A percentile compares a stretch with the other conserved stretches of the same genome.
These are phyloP conservation scores for Carex cristatella DNA, from an alignment of 176 grass and related monocot genomes.

Conservation along the genomic window DNA sequence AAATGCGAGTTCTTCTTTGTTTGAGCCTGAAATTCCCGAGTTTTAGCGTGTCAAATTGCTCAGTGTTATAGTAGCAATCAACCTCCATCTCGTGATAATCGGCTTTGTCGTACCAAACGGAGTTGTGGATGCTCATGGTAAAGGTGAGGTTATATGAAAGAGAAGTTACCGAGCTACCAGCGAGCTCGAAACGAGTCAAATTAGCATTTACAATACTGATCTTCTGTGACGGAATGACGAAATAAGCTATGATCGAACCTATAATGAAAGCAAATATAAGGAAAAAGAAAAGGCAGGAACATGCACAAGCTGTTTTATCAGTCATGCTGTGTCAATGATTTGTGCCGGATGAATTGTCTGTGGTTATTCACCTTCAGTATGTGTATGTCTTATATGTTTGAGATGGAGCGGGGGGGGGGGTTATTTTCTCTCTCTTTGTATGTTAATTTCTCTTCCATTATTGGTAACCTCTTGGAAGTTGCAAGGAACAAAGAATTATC, in stretches of 20 bases:
- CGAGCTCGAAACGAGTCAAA: constrained; percentile 22
- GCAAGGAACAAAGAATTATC: too few relatives aligned
- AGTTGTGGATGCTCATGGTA: constrained; percentile 26
- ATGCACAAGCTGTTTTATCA: not conserved
- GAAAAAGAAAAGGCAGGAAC: not conserved
- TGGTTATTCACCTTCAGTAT: too few relatives aligned
- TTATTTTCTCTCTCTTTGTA: too few relatives aligned
- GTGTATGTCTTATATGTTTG: too few relatives aligned
- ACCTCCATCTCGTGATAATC: constrained; percentile 27
- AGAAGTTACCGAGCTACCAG: not conserved
- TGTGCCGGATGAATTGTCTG: too few relatives aligned
- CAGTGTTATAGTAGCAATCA: constrained; percentile 26
- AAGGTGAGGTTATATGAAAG: constrained; percentile 35
- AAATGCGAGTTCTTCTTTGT: not conserved
- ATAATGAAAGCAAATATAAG: not conserved
- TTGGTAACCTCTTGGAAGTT: too few relatives aligned
- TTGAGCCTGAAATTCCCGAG: not conserved
- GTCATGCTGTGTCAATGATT: too few relatives aligned
- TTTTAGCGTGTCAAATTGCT: constrained; percentile 29
- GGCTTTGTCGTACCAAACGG: constrained; percentile 8
- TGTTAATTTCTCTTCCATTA: too few relatives aligned
- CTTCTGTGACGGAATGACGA: not conserved
- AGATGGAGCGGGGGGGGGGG: too few relatives aligned
- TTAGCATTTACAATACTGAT: constrained; percentile 20
- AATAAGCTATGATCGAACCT: not conserved